Conservation (phyloP, 148 eudicot species). For the Chenopodium berlandieri region DNA sequence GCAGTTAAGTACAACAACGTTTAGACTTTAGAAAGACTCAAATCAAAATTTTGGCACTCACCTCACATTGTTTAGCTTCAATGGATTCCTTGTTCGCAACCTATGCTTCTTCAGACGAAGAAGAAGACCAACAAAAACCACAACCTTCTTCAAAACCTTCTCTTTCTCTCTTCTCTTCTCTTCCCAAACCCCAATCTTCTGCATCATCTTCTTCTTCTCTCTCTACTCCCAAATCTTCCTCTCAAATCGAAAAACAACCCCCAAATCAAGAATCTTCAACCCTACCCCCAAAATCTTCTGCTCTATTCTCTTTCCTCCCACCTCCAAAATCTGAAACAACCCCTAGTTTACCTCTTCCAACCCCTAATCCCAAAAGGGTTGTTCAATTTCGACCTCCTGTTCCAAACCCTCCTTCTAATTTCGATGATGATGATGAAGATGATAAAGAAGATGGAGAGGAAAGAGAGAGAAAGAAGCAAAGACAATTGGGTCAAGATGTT, state of each 20-base stretch:
- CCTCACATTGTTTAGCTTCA: neutral
- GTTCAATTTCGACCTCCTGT: conserved; percentile 65
- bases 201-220: conserved; percentile 18
- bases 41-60: too few relatives aligned
- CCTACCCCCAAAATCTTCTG: conserved; percentile 17
- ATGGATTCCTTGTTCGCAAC: conserved; percentile 64
- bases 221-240: conserved; percentile 33
- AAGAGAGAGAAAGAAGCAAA: conserved; percentile 37
- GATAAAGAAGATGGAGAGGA: conserved; percentile 46
- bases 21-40: too few relatives aligned
- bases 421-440: conserved; percentile 50
- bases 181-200: conserved; percentile 47
- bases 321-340: conserved; percentile 38
- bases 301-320: conserved; percentile 50
- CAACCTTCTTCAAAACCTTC: conserved; percentile 21
- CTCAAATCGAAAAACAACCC: conserved; percentile 15
- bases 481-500: conserved; percentile 26
- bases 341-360: conserved; percentile 22
- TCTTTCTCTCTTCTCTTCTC: conserved; percentile 34
- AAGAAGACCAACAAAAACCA: conserved; percentile 35
- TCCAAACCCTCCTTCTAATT: conserved; percentile 13
- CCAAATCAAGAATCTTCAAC: neutral
- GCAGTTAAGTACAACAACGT: too few relatives aligned
- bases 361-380: conserved; percentile 44
- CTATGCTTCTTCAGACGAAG: conserved; percentile 70